These are phyloP conservation scores for Fomitopsis pulvina DNA, from an alignment of 768 basidiomycete species.

Conservation along the genomic window DNA sequence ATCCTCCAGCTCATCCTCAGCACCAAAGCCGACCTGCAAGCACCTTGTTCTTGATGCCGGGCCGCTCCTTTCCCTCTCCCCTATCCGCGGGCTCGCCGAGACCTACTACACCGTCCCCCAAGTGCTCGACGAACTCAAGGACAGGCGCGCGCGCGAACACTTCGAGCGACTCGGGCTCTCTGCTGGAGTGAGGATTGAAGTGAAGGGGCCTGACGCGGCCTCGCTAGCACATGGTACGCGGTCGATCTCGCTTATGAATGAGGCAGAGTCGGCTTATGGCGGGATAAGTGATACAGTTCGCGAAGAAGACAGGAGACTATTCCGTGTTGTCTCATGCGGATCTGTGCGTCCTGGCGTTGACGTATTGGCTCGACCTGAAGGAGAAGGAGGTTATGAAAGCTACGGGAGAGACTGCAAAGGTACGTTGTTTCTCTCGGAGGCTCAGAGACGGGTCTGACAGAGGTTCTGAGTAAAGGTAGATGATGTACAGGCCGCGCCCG, in stretches of 20 bases:
- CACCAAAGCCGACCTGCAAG: constrained; percentile 46
- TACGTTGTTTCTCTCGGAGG: no score
- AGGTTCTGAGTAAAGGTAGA: no score
- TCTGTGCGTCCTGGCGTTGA: constrained; percentile 85
- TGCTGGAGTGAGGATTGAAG: constrained; percentile 67
- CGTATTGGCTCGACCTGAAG: constrained; percentile 66
- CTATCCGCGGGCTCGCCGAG: constrained; percentile 83
- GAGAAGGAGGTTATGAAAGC: constrained; percentile 26
- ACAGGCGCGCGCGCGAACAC: constrained; percentile 81
- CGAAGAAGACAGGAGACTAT: constrained; percentile 96
- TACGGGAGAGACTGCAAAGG: constrained; percentile 18
- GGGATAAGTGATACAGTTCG: constrained; percentile 75
- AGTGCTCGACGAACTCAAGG: constrained; percentile 85
- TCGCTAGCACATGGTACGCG: constrained; percentile 58
- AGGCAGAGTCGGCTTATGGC: constrained; percentile 10
- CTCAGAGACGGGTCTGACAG: no score
- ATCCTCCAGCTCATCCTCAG: constrained; percentile 6
- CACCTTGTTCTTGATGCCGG: constrained; percentile 91
- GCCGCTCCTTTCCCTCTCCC: constrained; percentile 82
- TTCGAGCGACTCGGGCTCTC: constrained; percentile 72
- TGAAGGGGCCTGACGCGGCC: constrained; percentile 62
- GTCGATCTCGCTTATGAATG: background rate
- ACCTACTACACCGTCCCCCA: constrained; percentile 86
- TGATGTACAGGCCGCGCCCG: no score
- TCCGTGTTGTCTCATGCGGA: constrained; percentile 87